Base-by-base conservation (phyloP, 495 filamentous ascomycete genomes). In the Penicillium ochrochloron region DNA sequence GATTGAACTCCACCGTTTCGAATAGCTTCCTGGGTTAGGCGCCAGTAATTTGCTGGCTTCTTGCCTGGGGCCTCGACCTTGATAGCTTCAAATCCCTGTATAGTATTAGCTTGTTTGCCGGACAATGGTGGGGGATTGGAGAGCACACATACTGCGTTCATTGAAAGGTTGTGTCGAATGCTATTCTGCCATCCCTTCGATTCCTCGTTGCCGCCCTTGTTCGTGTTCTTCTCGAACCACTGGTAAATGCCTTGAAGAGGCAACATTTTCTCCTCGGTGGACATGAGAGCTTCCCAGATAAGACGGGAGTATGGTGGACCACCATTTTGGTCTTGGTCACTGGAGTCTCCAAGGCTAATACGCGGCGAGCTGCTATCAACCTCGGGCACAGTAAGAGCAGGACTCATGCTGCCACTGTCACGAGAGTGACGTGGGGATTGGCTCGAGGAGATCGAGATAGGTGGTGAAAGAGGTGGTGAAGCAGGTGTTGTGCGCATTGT, bases 111-210 rank as follows among this genome's bases (percentile, higher is more conserved):
- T n/a, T 53, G 17, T 61, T 48, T 68, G 66, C 48, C 27, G 19
- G 23, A 27, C 25, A 7, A 50, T 25, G 6, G 33, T 37, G 59
- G 1, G 11, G 66, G 56, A 41, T 37, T 27, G 29, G 33, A 35
- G 1, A 53, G 65, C 52, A 35, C 8, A 84, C 91, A 75, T 84
- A 97, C 95, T 44, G 82, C 84, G 70, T 99, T 99, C 95, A 99
- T 99, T 14, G 93, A 97, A 0, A 99, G 79, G 69, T 99, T 99
- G 70, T 99, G 95, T 8, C 95, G 88, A 59, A 99, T 95, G 75
- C 93, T 97, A 77, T 97, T 98, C 76, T 95, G 91, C 95, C 96
- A 98, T 4, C 94, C 96, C 69, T 89, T 92, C 31, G 78, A 82
- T n/a, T 70, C 80, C 17, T 83, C 78, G 41, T 83, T 83, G 51